Base-by-base conservation (phyloP, 108 stramenopile species). In the Seminavis robusta region DNA sequence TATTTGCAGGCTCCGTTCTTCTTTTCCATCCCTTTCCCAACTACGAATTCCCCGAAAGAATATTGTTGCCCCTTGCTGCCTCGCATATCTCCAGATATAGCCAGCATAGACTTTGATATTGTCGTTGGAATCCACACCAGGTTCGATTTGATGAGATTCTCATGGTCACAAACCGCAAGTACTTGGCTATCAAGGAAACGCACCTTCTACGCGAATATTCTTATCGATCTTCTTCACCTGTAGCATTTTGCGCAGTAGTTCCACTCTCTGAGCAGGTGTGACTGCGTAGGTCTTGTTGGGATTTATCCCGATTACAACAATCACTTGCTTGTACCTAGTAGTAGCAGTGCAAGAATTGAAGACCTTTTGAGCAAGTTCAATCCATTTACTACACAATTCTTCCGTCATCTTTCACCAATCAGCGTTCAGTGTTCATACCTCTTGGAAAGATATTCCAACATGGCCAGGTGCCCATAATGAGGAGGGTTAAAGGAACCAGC, bases 401-500 rank as follows among this genome's bases (percentile, higher is more conserved):
- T n/a, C n/a, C n/a, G n/a, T n/a, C n/a, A n/a, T n/a, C n/a, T n/a
- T n/a, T n/a, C n/a, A n/a, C n/a, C n/a, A 20, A 23, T 21, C 23
- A 15, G 31, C 31, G 21, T 36, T 3, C 43, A 44, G 17, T 42
- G 6, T 33, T 13, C 65, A 24, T 63, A 86, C 72, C 81, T 46
- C 19, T 70, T 61, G 4, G 86, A 59, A 13, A 93, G 59, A 60
- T 93, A 85, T 23, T 77, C 47, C 34, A 93, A 66, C 86, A 93
- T 87, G 2, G 71, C 73, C 34, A 93, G 50, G 59, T 93, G 91
- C 3, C 91, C 91, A 41, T 63, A 52, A 57, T 93, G 91, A 6
- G 91, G 91, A 26, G 91, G 91, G 79, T 93, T 89, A 67, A 79
- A 93, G 28, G 83, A 84, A 8, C 85, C 91, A 7, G 91, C 91